Evolutionary conservation across 108 stramenopile genomes (phyloP).

Genomic region (Pseudonitzschia delicatissima): DNA sequence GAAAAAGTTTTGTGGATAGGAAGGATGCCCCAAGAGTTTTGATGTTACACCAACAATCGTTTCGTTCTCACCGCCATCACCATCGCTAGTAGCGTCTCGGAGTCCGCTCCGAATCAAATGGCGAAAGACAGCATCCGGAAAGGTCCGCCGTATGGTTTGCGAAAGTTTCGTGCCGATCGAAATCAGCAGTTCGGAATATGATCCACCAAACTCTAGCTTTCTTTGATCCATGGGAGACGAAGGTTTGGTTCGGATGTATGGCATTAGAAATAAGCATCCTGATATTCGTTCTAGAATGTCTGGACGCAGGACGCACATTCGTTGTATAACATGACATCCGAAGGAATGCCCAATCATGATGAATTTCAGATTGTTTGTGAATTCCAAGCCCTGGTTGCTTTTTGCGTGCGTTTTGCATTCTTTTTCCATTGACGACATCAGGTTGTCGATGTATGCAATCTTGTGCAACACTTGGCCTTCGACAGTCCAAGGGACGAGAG

Average conservation of each 20-base stretch:
- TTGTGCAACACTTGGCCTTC: conserved; percentile 81
- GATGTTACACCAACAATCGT: conserved; percentile 47
- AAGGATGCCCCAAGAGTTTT: conserved; percentile 32
- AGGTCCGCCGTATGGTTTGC: conserved; percentile 9
- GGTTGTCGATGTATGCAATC: conserved; percentile 56
- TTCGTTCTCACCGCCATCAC: conserved; percentile 22
- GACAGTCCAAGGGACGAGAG: conserved; percentile 60
- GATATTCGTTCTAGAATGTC: conserved; percentile 50
- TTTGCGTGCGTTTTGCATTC: neutral
- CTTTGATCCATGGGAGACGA: conserved; percentile 20
- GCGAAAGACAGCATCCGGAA: conserved; percentile 26
- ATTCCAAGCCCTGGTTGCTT: neutral
- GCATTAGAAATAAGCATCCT: conserved; percentile 68
- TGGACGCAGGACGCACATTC: conserved; percentile 47
- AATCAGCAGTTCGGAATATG: conserved; percentile 38
- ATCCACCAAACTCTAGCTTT: conserved; percentile 38
- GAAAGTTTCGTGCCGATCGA: conserved; percentile 12
- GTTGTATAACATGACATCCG: conserved; percentile 69
- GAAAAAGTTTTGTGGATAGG: conserved; percentile 63
- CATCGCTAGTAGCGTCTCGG: neutral
- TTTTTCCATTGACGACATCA: conserved; percentile 14
- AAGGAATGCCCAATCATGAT: conserved; percentile 81
- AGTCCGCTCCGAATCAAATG: conserved; percentile 30
- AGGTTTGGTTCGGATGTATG: conserved; percentile 66
- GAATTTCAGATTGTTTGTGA: conserved; percentile 30